Conservation (phyloP, 495 filamentous ascomycete genomes). For the Staphylotrichum longicolle region DNA sequence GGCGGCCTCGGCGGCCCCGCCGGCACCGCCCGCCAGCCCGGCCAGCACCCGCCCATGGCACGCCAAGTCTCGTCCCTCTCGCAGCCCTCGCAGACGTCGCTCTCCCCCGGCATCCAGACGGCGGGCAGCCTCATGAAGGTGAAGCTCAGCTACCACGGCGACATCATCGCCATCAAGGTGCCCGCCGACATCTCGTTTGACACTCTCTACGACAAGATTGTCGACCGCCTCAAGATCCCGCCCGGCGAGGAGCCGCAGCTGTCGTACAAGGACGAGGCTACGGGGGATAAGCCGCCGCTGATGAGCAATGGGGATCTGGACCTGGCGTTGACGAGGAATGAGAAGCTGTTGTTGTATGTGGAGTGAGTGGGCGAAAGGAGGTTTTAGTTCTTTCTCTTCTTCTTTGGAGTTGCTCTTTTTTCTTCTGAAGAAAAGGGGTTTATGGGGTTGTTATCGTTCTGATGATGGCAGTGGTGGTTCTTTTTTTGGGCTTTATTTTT, state of each 20-base stretch:
- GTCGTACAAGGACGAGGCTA: conserved; percentile 83
- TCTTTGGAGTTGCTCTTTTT: background rate
- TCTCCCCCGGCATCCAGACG: conserved; percentile 47
- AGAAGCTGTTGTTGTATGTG: conserved; percentile 81
- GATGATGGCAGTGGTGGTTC: background rate
- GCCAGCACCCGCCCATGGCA: conserved; percentile 55
- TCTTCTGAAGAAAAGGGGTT: background rate
- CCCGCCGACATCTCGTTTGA: conserved; percentile 73
- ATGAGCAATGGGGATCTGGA: conserved; percentile 77
- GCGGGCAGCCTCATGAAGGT: conserved; percentile 67
- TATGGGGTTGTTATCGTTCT: background rate
- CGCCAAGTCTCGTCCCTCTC: conserved; percentile 74
- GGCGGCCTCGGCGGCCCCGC: conserved; percentile 44
- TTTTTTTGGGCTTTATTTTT: background rate
- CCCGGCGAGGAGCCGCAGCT: conserved; percentile 65
- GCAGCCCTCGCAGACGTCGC: conserved; percentile 61
- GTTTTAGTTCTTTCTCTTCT: background rate
- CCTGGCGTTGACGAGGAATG: conserved; percentile 74
- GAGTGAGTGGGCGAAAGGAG: conserved; percentile 36
- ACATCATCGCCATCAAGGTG: conserved; percentile 86
- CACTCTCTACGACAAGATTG: conserved; percentile 77
- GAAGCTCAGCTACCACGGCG: conserved; percentile 89
- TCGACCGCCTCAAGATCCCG: conserved; percentile 69
- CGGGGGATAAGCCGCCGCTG: conserved; percentile 68
- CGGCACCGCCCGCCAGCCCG: conserved; percentile 53